A percentile compares a stretch with the other conserved stretches of the same genome.
Conservation (phyloP, 2,329 filamentous ascomycete species). For the Boeremia exigua region DNA sequence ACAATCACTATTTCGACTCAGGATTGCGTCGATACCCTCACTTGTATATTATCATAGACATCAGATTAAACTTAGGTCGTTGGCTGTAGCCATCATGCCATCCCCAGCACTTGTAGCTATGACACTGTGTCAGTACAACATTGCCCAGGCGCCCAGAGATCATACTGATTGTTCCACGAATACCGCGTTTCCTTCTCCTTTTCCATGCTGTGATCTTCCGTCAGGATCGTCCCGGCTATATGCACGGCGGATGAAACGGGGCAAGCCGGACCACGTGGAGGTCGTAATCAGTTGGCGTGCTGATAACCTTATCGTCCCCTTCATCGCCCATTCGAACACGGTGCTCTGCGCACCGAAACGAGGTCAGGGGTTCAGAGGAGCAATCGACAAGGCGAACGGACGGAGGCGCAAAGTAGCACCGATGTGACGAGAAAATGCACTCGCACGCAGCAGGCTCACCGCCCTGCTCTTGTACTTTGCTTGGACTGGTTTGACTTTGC, state of each 20-base stretch:
- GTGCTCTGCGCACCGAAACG: background rate
- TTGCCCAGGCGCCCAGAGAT: conserved; percentile 8
- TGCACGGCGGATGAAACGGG: conserved; percentile 10
- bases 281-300: conserved; percentile 21
- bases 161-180: conserved; percentile 7
- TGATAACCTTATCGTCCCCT: conserved; percentile 38
- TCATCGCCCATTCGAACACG: background rate
- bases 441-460: background rate
- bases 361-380: background rate
- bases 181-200: background rate
- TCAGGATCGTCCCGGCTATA: conserved; percentile 15
- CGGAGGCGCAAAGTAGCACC: background rate
- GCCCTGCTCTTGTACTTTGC: background rate
- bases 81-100: background rate
- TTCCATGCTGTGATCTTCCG: background rate
- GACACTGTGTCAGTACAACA: background rate
- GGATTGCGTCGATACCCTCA: conserved; percentile 9
- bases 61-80: background rate
- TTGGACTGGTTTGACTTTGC: background rate
- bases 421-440: background rate
- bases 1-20: background rate
- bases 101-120: background rate
- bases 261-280: conserved; percentile 12
- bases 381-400: background rate
- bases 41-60: conserved; percentile 3